A percentile compares a stretch with the other conserved stretches of the same genome.
Conservation (phyloP, 2,329 filamentous ascomycete species). For the Beauveria varroae region DNA sequence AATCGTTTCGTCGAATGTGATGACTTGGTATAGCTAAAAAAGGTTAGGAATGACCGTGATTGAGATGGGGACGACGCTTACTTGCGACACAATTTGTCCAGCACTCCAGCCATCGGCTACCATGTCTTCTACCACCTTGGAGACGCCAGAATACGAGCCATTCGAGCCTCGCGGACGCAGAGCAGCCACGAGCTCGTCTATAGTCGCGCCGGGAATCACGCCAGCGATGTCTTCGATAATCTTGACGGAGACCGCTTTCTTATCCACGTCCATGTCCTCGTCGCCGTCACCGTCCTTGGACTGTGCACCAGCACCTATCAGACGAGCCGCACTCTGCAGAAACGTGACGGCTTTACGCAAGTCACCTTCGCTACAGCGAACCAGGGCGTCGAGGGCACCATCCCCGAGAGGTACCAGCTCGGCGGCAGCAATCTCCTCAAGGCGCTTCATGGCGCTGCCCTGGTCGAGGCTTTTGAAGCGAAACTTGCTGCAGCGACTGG, state of each 20-base stretch:
- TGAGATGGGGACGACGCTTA: conserved; percentile 28
- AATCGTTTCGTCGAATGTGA: conserved; percentile 79
- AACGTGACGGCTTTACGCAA: conserved; percentile 94
- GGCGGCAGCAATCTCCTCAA: conserved; percentile 73
- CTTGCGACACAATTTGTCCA: conserved; percentile 75
- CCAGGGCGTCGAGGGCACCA: conserved; percentile 75
- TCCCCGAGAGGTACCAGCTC: conserved; percentile 72
- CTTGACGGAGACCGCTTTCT: conserved; percentile 61
- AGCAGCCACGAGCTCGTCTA: conserved; percentile 62
- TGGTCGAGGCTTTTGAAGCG: conserved; percentile 94
- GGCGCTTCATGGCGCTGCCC: conserved; percentile 67
- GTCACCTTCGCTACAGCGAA: conserved; percentile 87
- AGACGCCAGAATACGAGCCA: conserved; percentile 64
- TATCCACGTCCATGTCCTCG: conserved; percentile 55
- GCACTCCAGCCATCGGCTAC: conserved; percentile 97
- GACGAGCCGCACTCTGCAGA: conserved; percentile 82
- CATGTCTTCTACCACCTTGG: conserved; percentile 78
- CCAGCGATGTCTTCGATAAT: conserved; percentile 93
- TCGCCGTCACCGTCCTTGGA: conserved; percentile 41
- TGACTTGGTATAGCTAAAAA: conserved; percentile 64
- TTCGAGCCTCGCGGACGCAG: conserved; percentile 64
- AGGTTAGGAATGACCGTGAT: conserved; percentile 11
- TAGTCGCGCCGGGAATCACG: conserved; percentile 71
- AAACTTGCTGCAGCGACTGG: conserved; percentile 91
- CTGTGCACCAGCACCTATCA: conserved; percentile 62